Evolutionary conservation across 2,329 filamentous ascomycete genomes (phyloP), one percentile per base, ranked within the genome.

Genomic region (Fusarium solani-melongenae): DNA sequence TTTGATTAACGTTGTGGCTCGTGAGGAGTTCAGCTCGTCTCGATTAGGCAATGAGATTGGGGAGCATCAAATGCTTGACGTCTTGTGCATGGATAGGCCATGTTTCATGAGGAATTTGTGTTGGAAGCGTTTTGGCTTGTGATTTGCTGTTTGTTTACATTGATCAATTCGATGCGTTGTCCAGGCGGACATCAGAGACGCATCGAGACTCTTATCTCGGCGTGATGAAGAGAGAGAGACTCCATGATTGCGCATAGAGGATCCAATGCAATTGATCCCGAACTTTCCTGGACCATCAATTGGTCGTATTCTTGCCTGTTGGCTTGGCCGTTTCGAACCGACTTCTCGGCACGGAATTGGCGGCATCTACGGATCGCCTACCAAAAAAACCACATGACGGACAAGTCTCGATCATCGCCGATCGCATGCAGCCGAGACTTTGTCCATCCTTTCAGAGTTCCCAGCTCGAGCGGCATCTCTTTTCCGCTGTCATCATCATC

Each of bases 1-100:
- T 58, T 64, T 74, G 46, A 51, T 51, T 72, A 70, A 70, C 69
- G 62, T 65, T 75, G 66, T 75, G 72, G 72, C 72, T 74, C 64
- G 66, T 70, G 61, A 73, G 65, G 38, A 49, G 49, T 46, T 64
- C 56, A 62, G 57, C 67, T 74, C 71, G 53, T 60, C 71, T 73
- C 31, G 67, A 68, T 69, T 69, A 34, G 71, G 71, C 59, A 71
- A 57, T 51, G 27, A 29, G 24, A 29, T 22, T 36, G 53, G 31
- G 46, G 46, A 67, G 14, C 29, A 36, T 31, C 34, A 14, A 46
- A 62, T 34, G 65, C 38, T 67, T 61, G 66, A 61, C 46, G 62
- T 73, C 62, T 60, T 73, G 53, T 38, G 41, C 29, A 51, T 51
- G 58, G 58, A 17, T 61, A 34, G 62, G 67, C 63, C 51, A 71